Evolutionary conservation across 2,329 filamentous ascomycete species (phyloP).

Genomic region (Sphaerulina musiva): DNA sequence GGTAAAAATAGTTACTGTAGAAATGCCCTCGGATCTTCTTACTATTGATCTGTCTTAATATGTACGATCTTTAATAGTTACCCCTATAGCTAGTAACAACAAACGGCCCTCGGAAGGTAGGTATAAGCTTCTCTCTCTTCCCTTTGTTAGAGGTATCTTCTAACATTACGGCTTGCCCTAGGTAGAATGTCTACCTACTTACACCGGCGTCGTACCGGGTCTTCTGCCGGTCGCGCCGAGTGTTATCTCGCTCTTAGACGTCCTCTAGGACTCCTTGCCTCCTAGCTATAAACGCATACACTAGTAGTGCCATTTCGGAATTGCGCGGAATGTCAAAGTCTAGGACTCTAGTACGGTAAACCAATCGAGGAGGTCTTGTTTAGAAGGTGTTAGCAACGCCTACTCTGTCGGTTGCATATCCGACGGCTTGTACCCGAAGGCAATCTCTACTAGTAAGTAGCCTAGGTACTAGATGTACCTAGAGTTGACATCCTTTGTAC

Average conservation of each 20-base stretch:
- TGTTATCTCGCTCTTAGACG: too few species aligned
- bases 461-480: background rate
- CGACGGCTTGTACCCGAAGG: background rate
- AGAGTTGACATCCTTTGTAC: background rate
- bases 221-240: too few species aligned
- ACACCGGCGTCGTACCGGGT: background rate
- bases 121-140: background rate
- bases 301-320: too few species aligned
- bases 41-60: background rate
- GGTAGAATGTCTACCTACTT: background rate
- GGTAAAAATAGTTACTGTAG: background rate
- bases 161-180: background rate
- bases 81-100: background rate
- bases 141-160: background rate
- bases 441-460: background rate
- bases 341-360: too few species aligned
- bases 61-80: background rate
- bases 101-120: background rate
- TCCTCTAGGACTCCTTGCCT: too few species aligned
- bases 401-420: too few species aligned
- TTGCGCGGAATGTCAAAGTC: too few species aligned
- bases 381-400: too few species aligned
- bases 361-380: too few species aligned
- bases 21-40: background rate
- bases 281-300: too few species aligned